Conservation (phyloP, 1,139 yeast genomes). For the Suhomyces yuchorum region DNA sequence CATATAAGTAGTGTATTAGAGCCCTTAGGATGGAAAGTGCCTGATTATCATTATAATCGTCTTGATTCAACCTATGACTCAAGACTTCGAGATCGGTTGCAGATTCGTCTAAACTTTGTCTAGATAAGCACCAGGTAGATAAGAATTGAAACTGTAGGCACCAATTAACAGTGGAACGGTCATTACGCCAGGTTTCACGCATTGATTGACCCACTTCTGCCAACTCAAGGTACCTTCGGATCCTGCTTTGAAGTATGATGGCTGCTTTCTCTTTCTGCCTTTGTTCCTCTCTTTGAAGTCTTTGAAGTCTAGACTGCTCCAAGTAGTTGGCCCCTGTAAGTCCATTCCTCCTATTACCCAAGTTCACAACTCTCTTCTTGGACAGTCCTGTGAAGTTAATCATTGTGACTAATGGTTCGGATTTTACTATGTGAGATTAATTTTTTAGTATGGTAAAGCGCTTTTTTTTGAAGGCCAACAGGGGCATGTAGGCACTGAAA, state of each 20-base stretch:
- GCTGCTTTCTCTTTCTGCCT: slow-evolving; percentile 55
- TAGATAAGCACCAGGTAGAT: slow-evolving; percentile 18
- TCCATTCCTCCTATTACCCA: slow-evolving; percentile 57
- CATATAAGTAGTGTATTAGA: neutral
- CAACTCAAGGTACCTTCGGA: slow-evolving; percentile 41
- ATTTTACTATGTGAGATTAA: slow-evolving; percentile 3
- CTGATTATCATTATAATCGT: neutral
- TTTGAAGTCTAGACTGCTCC: slow-evolving; percentile 62
- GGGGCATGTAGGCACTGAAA: neutral
- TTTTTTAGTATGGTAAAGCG: slow-evolving; percentile 3
- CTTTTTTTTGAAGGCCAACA: slow-evolving; percentile 1
- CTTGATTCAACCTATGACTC: neutral
- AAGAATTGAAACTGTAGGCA: slow-evolving; percentile 23
- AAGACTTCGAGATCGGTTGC: slow-evolving; percentile 5
- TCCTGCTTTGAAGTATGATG: slow-evolving; percentile 47
- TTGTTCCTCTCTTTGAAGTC: slow-evolving; percentile 63
- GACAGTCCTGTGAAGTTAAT: slow-evolving; percentile 68
- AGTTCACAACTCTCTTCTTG: slow-evolving; percentile 66
- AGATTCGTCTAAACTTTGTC: slow-evolving; percentile 6
- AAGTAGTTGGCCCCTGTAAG: slow-evolving; percentile 39
- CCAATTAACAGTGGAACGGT: slow-evolving; percentile 12
- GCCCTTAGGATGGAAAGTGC: neutral
- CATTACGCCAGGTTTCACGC: slow-evolving; percentile 13
- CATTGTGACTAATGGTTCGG: slow-evolving; percentile 25
- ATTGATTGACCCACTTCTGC: slow-evolving; percentile 16